These are phyloP conservation scores for Eimeria falciformis DNA, from an alignment of 169 alveolate species.

Conservation along the genomic window DNA sequence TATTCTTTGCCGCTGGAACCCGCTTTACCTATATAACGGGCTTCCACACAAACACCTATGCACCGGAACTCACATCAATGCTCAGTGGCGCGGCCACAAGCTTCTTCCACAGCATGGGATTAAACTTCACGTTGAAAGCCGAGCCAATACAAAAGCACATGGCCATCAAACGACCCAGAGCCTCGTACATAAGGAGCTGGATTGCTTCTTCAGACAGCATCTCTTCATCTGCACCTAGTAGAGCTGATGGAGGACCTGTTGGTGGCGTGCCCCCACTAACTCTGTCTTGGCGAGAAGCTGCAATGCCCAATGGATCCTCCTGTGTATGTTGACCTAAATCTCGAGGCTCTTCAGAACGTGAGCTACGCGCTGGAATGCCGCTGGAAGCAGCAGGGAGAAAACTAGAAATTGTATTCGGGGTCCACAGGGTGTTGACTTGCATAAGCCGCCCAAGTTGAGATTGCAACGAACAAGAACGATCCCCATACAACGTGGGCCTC, in stretches of 20 bases:
- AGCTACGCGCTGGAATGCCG: slow-evolving; percentile 32
- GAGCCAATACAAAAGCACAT: slow-evolving; percentile 91
- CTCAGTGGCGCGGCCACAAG: slow-evolving; percentile 81
- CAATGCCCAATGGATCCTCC: slow-evolving; percentile 14
- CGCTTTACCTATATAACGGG: not conserved
- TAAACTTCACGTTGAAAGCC: slow-evolving; percentile 89
- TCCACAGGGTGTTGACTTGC: slow-evolving; percentile 35
- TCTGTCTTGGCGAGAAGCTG: not conserved
- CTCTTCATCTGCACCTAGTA: slow-evolving; percentile 56
- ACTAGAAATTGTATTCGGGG: slow-evolving; percentile 6
- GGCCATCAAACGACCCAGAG: slow-evolving; percentile 93
- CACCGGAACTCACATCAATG: slow-evolving; percentile 60
- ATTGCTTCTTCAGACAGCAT: slow-evolving; percentile 74
- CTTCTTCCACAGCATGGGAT: slow-evolving; percentile 93
- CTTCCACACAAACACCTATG: not conserved
- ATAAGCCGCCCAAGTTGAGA: slow-evolving; percentile 23
- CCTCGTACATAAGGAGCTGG: slow-evolving; percentile 90
- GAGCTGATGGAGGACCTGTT: not conserved
- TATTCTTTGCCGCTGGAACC: not conserved
- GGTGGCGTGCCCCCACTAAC: slow-evolving; percentile 2
- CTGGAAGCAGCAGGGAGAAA: slow-evolving; percentile 51
- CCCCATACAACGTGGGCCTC: too few relatives aligned
- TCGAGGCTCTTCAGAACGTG: not conserved
- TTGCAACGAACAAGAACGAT: not conserved
- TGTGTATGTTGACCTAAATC: not conserved